phyloP scores from a whole-genome alignment of 2,329 filamentous ascomycete species.

The Fusarium sp. region DNA sequence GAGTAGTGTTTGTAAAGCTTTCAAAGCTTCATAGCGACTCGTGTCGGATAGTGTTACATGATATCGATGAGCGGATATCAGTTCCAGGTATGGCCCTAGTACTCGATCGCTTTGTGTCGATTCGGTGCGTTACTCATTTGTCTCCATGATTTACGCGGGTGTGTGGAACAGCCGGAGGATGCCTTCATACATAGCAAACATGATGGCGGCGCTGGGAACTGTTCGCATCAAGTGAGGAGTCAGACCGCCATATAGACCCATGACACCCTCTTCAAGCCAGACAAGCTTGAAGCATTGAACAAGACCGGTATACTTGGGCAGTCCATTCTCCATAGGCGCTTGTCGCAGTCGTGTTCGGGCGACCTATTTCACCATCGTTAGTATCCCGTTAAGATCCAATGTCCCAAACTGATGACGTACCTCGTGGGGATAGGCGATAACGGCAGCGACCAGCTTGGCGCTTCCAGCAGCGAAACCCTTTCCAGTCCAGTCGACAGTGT shows the following conservation, averaged over 20 bases:
- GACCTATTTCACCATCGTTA: conserved; percentile 61
- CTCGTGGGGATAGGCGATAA: conserved; percentile 93
- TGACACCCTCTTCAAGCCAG: conserved; percentile 88
- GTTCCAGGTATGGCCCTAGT: neutral
- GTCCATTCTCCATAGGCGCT: conserved; percentile 77
- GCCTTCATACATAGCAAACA: conserved; percentile 88
- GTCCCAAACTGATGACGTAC: conserved; percentile 57
- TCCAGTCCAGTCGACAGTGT: conserved; percentile 80
- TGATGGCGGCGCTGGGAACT: conserved; percentile 92
- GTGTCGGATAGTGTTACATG: conserved; percentile 28
- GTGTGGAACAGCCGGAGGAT: conserved; percentile 63
- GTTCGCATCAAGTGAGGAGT: conserved; percentile 92
- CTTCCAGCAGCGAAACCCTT: conserved; percentile 82
- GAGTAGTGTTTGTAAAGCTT: neutral
- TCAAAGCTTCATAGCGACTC: neutral
- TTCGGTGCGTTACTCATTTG: neutral
- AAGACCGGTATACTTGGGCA: conserved; percentile 88
- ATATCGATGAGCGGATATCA: neutral
- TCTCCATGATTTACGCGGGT: conserved; percentile 44
- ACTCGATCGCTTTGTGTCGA: neutral
- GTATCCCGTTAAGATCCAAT: neutral
- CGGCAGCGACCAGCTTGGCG: conserved; percentile 86
- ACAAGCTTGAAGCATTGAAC: conserved; percentile 89
- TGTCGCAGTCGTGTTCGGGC: conserved; percentile 87
- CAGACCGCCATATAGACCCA: conserved; percentile 87